A percentile compares a stretch with the other conserved stretches of the same genome.
Evolutionary conservation across 768 basidiomycete species (phyloP).

Genomic region (Saitozyma sp.): DNA sequence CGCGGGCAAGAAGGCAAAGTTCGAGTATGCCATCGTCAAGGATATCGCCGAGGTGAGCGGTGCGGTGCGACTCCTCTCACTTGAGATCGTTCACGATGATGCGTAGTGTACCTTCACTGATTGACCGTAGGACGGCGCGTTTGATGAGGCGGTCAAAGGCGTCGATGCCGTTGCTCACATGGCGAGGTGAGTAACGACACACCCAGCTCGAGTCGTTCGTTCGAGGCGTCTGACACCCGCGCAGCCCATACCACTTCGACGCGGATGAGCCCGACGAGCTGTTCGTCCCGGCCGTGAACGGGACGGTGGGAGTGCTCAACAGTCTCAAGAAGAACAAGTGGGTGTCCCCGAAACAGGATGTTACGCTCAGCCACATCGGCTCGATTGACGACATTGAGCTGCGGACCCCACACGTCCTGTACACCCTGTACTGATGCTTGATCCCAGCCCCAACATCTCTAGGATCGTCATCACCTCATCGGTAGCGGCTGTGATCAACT

Average conservation of each 20-base stretch:
- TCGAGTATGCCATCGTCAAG: slow-evolving; percentile 68
- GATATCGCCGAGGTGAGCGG: slow-evolving; percentile 62
- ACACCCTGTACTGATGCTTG: too few relatives aligned
- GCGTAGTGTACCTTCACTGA: neutral
- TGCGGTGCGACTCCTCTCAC: neutral
- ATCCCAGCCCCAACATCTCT: slow-evolving; percentile 58
- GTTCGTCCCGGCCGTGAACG: slow-evolving; percentile 69
- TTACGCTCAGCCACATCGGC: too few relatives aligned
- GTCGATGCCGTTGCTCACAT: slow-evolving; percentile 64
- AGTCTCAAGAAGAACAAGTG: slow-evolving; percentile 63
- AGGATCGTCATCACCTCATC: slow-evolving; percentile 67
- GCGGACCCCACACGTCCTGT: too few relatives aligned
- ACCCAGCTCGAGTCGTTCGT: too few relatives aligned
- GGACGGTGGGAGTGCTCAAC: slow-evolving; percentile 66
- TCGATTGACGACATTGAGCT: too few relatives aligned
- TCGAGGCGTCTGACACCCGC: too few relatives aligned
- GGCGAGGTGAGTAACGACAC: slow-evolving; percentile 30
- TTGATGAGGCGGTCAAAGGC: slow-evolving; percentile 75
- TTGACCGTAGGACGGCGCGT: slow-evolving; percentile 58
- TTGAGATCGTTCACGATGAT: neutral
- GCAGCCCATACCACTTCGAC: slow-evolving; percentile 18
- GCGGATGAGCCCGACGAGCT: slow-evolving; percentile 55
- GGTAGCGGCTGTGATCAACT: slow-evolving; percentile 38
- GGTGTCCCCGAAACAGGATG: slow-evolving; percentile 2
- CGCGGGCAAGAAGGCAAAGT: slow-evolving; percentile 45